A percentile compares a stretch with the other conserved stretches of the same genome.
phyloP scores from a whole-genome alignment of 805 yeast genomes.

The Candida tammaniensis region DNA sequence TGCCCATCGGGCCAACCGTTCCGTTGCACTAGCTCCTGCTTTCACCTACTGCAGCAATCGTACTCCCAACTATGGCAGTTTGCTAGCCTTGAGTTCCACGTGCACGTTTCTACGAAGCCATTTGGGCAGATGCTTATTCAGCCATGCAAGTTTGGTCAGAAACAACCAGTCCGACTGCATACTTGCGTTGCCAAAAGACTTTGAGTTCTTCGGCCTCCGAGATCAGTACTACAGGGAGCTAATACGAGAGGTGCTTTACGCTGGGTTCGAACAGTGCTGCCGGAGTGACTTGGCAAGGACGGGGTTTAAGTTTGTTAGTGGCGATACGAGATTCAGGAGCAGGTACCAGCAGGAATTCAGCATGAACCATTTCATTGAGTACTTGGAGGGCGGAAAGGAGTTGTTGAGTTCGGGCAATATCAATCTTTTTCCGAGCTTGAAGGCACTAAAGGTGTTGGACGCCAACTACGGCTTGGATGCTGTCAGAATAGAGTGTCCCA shows the following conservation, averaged over 20 bases:
- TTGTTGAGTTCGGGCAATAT: conserved; percentile 15
- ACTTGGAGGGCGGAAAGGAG: conserved; percentile 23
- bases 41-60: too few species aligned
- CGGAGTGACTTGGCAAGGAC: conserved; percentile 18
- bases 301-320: conserved; percentile 15
- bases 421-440: conserved; percentile 17
- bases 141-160: conserved; percentile 23
- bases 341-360: conserved; percentile 16
- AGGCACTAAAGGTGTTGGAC: conserved; percentile 21
- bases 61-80: conserved; percentile 9
- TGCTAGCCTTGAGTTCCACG: conserved; percentile 22
- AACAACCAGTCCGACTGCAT: conserved; percentile 26
- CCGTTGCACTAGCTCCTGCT: too few species aligned
- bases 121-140: conserved; percentile 20
- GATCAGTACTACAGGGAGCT: conserved; percentile 17
- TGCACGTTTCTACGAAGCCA: conserved; percentile 20
- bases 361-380: conserved; percentile 17
- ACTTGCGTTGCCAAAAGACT: conserved; percentile 18
- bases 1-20: too few species aligned
- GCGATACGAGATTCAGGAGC: conserved; percentile 15
- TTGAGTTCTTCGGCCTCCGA: conserved; percentile 19
- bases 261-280: conserved; percentile 15
- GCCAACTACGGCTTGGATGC: conserved; percentile 1
- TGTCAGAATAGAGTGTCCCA: neutral
- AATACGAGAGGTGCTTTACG: conserved; percentile 17